phyloP scores from a whole-genome alignment of 1,139 yeast species.

The Geotrichum histeridarum region DNA sequence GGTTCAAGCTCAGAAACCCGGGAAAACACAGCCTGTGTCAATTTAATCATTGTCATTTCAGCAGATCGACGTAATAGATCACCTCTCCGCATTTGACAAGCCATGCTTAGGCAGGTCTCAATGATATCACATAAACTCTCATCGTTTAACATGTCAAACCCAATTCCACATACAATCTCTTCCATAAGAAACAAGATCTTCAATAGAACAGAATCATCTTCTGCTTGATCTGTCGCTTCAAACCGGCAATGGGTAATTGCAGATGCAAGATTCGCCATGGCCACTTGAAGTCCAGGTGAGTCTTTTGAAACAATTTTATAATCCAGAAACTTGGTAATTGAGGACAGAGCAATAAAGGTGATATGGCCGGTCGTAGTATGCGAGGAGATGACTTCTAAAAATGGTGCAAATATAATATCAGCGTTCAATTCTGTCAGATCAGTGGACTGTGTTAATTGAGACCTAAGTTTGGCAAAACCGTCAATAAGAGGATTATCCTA shows the following conservation, averaged over 20 bases:
- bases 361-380: conserved; percentile 81
- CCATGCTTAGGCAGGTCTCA: conserved; percentile 86
- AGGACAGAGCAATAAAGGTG: conserved; percentile 73
- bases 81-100: conserved; percentile 87
- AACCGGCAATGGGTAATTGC: conserved; percentile 92
- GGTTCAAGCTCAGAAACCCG: conserved; percentile 57
- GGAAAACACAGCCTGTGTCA: conserved; percentile 57
- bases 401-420: conserved; percentile 75
- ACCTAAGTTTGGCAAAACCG: conserved; percentile 72
- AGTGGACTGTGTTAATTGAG: conserved; percentile 57
- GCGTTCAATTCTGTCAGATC: conserved; percentile 60
- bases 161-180: conserved; percentile 54
- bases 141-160: conserved; percentile 64
- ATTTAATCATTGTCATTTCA: conserved; percentile 71
- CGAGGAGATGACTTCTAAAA: conserved; percentile 77
- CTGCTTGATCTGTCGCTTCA: conserved; percentile 89
- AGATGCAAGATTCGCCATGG: conserved; percentile 56
- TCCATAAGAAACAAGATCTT: conserved; percentile 77
- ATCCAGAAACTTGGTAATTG: conserved; percentile 65
- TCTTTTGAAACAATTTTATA: conserved; percentile 50
- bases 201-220: conserved; percentile 86
- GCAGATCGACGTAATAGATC: conserved; percentile 88
- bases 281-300: conserved; percentile 46
- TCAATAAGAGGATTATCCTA: conserved; percentile 63
- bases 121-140: conserved; percentile 83